Conservation (phyloP, 176 grass and related monocot genomes). For the Aegilops sharonensis region DNA sequence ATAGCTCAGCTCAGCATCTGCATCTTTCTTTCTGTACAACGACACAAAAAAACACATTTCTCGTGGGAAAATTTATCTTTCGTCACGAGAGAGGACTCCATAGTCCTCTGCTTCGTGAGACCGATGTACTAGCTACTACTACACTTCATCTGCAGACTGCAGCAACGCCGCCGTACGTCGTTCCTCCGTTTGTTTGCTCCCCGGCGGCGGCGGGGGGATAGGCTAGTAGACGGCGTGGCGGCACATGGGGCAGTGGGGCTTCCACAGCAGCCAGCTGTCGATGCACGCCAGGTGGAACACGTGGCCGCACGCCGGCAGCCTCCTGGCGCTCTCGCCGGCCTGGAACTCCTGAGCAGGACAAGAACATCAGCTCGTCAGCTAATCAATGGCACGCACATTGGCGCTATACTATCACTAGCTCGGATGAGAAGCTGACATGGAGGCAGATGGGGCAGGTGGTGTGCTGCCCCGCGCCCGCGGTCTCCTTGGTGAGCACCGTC, state of each 20-base stretch:
- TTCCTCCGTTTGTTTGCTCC: too few species aligned
- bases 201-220: not conserved
- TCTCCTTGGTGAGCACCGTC: slow-evolving; percentile 27
- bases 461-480: not conserved
- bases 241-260: not conserved
- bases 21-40: not conserved
- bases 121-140: too few species aligned
- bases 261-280: not conserved
- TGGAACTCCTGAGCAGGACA: not conserved
- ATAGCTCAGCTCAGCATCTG: not conserved
- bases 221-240: slow-evolving; percentile 5
- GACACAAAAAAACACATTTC: not conserved
- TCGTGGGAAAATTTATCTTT: not conserved
- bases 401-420: not conserved
- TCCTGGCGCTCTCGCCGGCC: not conserved
- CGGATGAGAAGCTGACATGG: not conserved
- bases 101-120: not conserved
- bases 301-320: slow-evolving; percentile 1
- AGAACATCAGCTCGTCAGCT: not conserved
- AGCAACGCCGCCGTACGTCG: not conserved
- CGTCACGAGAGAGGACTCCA: not conserved
- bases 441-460: slow-evolving; percentile 70
- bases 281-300: slow-evolving; percentile 14
- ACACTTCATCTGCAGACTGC: not conserved
- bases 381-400: not conserved